Percentiles rank a stretch among this genome's conserved stretches.
phyloP scores from a whole-genome alignment of 345 rosid species.

The Anastatica hierochuntica region DNA sequence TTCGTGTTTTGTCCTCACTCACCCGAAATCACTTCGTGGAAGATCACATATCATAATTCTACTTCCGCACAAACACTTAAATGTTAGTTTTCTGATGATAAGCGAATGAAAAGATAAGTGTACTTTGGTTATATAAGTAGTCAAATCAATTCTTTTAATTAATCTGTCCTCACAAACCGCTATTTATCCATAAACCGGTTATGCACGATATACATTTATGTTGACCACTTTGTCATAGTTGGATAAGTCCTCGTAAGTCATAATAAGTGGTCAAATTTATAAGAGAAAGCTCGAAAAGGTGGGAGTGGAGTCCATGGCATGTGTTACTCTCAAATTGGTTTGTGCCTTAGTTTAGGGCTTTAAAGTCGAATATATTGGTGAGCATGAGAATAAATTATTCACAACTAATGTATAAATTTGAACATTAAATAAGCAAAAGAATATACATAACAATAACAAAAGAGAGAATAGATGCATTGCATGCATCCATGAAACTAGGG shows the following conservation, averaged over 20 bases:
- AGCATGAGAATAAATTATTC: background rate
- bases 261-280: background rate
- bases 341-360: too few species aligned
- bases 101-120: too few species aligned
- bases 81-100: too few species aligned
- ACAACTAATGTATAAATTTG: background rate
- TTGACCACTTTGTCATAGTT: background rate
- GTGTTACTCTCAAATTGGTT: constrained; percentile 19
- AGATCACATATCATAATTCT: too few species aligned
- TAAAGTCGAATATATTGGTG: too few species aligned
- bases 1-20: too few species aligned
- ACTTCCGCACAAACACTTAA: too few species aligned
- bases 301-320: constrained; percentile 19
- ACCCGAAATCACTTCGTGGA: too few species aligned
- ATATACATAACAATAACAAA: background rate
- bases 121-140: too few species aligned
- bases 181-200: too few species aligned
- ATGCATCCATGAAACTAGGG: constrained; percentile 32
- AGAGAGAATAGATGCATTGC: constrained; percentile 45
- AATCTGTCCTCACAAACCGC: too few species aligned
- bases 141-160: too few species aligned
- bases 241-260: constrained; percentile 15
- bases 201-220: background rate
- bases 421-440: background rate
- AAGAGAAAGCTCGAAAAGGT: constrained; percentile 2